Percentiles rank a stretch among this genome's conserved stretches.
Evolutionary conservation across 768 basidiomycete genomes (phyloP).

Genomic region (Pulveroboletus sp.): DNA sequence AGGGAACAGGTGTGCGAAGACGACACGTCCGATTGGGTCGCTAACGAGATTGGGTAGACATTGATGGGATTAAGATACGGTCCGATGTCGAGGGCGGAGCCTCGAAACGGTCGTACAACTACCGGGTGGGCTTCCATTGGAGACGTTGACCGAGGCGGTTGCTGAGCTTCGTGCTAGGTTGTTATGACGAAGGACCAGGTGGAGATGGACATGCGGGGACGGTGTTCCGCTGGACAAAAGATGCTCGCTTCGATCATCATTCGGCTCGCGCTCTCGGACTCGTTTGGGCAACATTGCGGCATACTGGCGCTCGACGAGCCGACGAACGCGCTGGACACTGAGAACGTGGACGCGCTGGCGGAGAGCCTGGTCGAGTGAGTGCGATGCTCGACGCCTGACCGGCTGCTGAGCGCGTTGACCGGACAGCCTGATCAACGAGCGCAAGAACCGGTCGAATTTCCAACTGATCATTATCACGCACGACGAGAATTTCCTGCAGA

Average conservation of each 20-base stretch:
- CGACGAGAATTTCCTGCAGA: constrained; percentile 90
- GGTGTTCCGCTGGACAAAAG: constrained; percentile 98
- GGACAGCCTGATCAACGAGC: constrained; percentile 88
- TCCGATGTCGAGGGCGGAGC: constrained; percentile 90
- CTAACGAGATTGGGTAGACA: constrained; percentile 54
- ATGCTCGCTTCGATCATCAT: constrained; percentile 98
- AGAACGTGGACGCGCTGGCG: constrained; percentile 94
- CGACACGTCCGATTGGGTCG: background rate
- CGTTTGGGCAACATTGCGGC: constrained; percentile 96
- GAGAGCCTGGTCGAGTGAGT: constrained; percentile 87
- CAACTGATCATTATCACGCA: constrained; percentile 97
- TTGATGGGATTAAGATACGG: constrained; percentile 93
- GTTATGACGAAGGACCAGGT: constrained; percentile 99
- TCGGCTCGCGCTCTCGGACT: constrained; percentile 92
- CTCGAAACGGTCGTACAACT: constrained; percentile 94
- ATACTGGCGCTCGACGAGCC: constrained; percentile 98
- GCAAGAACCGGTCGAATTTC: constrained; percentile 85
- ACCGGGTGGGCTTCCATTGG: constrained; percentile 57
- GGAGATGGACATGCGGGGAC: constrained; percentile 99
- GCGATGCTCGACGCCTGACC: background rate
- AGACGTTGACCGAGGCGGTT: constrained; percentile 3
- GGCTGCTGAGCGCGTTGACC: background rate
- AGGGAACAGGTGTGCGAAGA: constrained; percentile 76
- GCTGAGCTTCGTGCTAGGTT: constrained; percentile 49
- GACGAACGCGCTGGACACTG: constrained; percentile 92